A percentile compares a stretch with the other conserved stretches of the same genome.
phyloP scores from a whole-genome alignment of 176 grass and related monocot species.

The Pontederia crassipes region DNA sequence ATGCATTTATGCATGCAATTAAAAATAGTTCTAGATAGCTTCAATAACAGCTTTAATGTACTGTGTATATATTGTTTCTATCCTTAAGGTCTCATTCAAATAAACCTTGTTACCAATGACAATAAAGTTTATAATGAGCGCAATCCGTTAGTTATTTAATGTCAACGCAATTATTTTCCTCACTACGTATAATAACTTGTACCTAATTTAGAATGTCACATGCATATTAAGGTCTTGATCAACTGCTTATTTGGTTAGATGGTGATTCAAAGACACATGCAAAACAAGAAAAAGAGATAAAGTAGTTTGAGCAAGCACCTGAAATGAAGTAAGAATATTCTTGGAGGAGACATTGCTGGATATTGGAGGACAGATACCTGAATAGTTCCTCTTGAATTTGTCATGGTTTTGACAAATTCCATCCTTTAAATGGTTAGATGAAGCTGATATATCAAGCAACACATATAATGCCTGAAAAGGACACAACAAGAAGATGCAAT shows the following conservation, averaged over 20 bases:
- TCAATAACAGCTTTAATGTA: too few species aligned
- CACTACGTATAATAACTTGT: too few species aligned
- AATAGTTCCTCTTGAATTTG: constrained; percentile 18
- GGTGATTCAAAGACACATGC: not conserved
- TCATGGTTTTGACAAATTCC: constrained; percentile 9
- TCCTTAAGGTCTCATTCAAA: too few species aligned
- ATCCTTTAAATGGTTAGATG: constrained; percentile 23
- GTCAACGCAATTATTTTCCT: too few species aligned
- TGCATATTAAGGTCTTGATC: not conserved
- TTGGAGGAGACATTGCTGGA: constrained; percentile 17
- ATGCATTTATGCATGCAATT: too few species aligned
- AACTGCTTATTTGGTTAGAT: not conserved
- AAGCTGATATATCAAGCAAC: constrained; percentile 64
- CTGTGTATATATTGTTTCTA: too few species aligned
- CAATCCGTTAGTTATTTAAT: too few species aligned
- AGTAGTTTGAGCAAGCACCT: constrained; percentile 38
- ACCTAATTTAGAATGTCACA: not conserved
- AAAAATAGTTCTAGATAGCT: too few species aligned
- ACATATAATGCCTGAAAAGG: constrained; percentile 58
- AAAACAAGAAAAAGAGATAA: not conserved
- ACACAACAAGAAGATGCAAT: not conserved
- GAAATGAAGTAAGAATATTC: constrained; percentile 24
- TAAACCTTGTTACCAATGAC: too few species aligned
- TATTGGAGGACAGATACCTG: constrained; percentile 18
- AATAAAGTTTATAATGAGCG: too few species aligned